Evolutionary conservation across 805 yeast genomes (phyloP), one percentile per base, ranked within the genome.

Genomic region (Teunomyces pallodes): DNA sequence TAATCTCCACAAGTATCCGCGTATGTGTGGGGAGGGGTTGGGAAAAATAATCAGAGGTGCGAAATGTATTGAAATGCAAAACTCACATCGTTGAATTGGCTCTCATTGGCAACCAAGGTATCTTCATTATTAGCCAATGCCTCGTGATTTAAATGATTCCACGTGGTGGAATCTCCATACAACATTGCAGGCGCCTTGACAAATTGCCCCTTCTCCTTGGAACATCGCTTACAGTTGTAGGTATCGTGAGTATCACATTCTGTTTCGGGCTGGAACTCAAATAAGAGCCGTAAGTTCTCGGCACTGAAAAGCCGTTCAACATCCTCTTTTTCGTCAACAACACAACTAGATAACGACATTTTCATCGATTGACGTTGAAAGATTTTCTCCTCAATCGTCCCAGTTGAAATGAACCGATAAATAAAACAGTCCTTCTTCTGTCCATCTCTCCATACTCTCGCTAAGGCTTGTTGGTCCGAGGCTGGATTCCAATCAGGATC

Each of bases 401-500:
- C 99, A 0, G 98, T 90, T 5, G 95, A 80, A 48, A 92, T 91
- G 57, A 94, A 91, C 56, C 99, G 76, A 66, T 94, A 94, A 36
- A 92, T 94, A 60, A 86, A 92, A 71, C 99, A 94, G 65, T 88
- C 96, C 66, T 92, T 94, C 75, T 88, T 92, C 62, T 92, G 99
- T 0, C 99, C 99, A 69, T 94, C 99, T 76, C 99, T 83, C 98
- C 98, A 94, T 4, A 94, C 96, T 66, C 99, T 80, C 0, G 98
- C 98, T 52, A 94, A 74, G 0, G 98, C 98, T 68, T 92, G 99
- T 64, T 94, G 98, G 62, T 92, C 99, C 1, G 96, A 86, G 0
- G 99, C 98, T 0, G 99, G 99, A 60, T 92, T 92, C 99, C 99
- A 94, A 64, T 94, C 99, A 0, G 84, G 84, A 63, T 94, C 99